Conservation (phyloP, 2,329 filamentous ascomycete genomes). For the Microthyrium microscopicum region DNA sequence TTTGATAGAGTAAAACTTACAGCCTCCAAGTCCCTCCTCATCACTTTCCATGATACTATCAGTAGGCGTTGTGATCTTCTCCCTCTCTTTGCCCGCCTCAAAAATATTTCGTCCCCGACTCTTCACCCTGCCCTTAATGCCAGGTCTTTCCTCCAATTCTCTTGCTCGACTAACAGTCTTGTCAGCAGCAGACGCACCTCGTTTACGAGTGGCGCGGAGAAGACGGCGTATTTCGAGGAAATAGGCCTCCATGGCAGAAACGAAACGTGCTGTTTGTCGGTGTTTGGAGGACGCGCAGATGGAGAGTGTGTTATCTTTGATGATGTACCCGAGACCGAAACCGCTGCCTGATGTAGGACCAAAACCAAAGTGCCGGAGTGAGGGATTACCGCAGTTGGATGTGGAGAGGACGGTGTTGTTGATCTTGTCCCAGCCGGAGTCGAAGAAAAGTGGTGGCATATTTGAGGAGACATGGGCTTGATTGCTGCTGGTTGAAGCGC, state of each 20-base stretch:
- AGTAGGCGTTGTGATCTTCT: conserved; percentile 45
- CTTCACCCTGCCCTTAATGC: conserved; percentile 39
- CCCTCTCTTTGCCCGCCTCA: conserved; percentile 30
- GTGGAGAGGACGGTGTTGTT: conserved; percentile 91
- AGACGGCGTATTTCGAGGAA: conserved; percentile 79
- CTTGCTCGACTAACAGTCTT: conserved; percentile 40
- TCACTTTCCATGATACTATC: conserved; percentile 56
- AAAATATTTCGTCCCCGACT: conserved; percentile 58
- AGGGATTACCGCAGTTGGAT: conserved; percentile 97
- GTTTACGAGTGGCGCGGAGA: conserved; percentile 49
- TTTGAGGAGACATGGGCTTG: conserved; percentile 23
- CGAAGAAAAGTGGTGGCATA: conserved; percentile 70
- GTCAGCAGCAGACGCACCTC: conserved; percentile 31
- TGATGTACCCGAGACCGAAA: conserved; percentile 97
- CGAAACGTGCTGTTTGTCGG: conserved; percentile 75
- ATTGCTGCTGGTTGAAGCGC: conserved; percentile 34
- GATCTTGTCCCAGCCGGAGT: conserved; percentile 82
- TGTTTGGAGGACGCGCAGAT: conserved; percentile 92
- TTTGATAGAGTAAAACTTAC: conserved; percentile 45
- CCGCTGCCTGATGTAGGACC: conserved; percentile 86
- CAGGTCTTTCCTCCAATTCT: conserved; percentile 33
- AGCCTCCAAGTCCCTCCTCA: conserved; percentile 80
- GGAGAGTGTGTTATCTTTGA: conserved; percentile 81
- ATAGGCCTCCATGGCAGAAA: conserved; percentile 81
- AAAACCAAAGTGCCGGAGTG: conserved; percentile 88